Evolutionary conservation across 106 monocot species (phyloP), one percentile per base, ranked within the genome.

Genomic region (Xerophyta viscosa): DNA sequence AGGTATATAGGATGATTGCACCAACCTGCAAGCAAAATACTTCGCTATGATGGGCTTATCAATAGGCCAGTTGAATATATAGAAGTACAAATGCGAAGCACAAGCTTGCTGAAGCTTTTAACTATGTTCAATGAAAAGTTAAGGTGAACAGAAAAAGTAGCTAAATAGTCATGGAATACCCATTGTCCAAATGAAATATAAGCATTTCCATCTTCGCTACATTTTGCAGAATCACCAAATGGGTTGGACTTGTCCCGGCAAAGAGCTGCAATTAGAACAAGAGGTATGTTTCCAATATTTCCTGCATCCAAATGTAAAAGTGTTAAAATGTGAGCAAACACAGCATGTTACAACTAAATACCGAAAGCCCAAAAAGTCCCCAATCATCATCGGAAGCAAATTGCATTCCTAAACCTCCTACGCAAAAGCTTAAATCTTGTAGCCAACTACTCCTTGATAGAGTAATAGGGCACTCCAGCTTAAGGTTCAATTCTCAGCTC

Each of bases 21-120:
- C 94, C 94, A 66, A 96, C 85, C 94, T 96, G 69, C 46, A 61
- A n/a, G n/a, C n/a, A n/a, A n/a, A n/a, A n/a, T n/a, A n/a, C n/a
- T n/a, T n/a, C n/a, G n/a, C n/a, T n/a, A n/a, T n/a, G n/a, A n/a
- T n/a, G n/a, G n/a, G n/a, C n/a, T n/a, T n/a, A n/a, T n/a, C n/a
- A n/a, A n/a, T n/a, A n/a, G n/a, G n/a, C n/a, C n/a, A n/a, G n/a
- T n/a, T n/a, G n/a, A n/a, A n/a, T n/a, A n/a, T n/a, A n/a, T n/a
- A n/a, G n/a, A n/a, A 39, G 15, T 39, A 10, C 6, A 2, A 2
- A 39, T 12, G 15, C 10, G 15, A 2, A 39, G 11, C 2, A 2
- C 10, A 39, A 39, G 15, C 13, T 12, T 15, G 15, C 15, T 39
- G 39, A 39, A 39, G 39, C 15, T n/a, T n/a, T n/a, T n/a, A n/a